Base-by-base conservation (phyloP, 2,329 filamentous ascomycete genomes). In the Thielaviopsis punctulata region DNA sequence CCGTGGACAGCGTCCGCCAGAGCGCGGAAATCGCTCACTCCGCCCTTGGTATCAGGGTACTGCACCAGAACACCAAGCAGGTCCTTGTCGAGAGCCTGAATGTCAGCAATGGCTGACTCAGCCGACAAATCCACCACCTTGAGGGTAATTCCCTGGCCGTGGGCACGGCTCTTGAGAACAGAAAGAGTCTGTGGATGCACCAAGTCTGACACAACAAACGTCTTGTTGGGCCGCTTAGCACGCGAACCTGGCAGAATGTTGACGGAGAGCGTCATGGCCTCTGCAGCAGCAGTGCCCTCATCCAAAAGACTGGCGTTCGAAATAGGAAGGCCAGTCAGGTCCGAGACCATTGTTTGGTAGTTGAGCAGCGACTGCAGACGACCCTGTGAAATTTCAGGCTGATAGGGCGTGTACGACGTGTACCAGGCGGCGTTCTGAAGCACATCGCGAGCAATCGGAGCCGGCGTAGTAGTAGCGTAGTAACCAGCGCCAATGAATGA, bases 381-480 rank as follows among this genome's bases (percentile, higher is more conserved):
- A 33, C 90, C 90, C 69, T 96, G 90, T 65, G 88, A 95, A 70
- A 96, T 95, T 69, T 96, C 90, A 2, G 90, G 84, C 69, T 96
- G 90, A 68, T 95, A 96, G 15, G 90, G 90, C 0, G 90, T 95
- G 66, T 96, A 95, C 69, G 88, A 95, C 41, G 90, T 96, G 66
- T 96, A 96, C 90, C 90, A 96, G 9, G 82, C 88, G 4, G 90
- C 90, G 64, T 84, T 90, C 72, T 96, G 88, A 54, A 96, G 71
- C 4, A 96, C 76, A 64, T 95, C 95, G 59, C 89, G 77, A 72
- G 92, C 86, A 65, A 96, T 94, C 53, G 95, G 89, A 52, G 86
- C 78, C 4, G 90, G 90, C 1, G 86, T 83, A 59, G 83, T 76
- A n/a, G 87, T 90, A 33, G 80, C 82, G 58, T 90, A 87, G 72